phyloP scores from a whole-genome alignment of 169 alveolate species.

The Theileria equi region DNA sequence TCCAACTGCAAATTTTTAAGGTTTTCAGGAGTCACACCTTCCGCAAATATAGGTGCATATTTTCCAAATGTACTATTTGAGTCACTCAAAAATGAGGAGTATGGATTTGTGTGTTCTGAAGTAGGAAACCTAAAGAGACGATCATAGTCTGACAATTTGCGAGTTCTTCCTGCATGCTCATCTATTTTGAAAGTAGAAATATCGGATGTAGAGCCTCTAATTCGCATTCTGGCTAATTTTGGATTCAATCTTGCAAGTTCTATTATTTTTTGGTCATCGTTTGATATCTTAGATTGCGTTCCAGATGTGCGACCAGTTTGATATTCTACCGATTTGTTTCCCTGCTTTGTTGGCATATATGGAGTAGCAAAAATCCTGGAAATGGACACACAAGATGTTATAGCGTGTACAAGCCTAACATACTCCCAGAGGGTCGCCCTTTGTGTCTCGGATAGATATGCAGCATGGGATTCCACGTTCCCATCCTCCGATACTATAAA shows the following conservation, averaged over 20 bases:
- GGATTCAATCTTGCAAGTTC: slow-evolving; percentile 60
- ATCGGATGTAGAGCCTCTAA: slow-evolving; percentile 1
- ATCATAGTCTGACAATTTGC: too few species aligned
- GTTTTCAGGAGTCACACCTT: too few species aligned
- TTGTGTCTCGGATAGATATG: slow-evolving; percentile 37
- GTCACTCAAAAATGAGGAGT: too few species aligned
- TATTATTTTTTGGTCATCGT: too few species aligned
- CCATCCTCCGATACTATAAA: slow-evolving; percentile 22
- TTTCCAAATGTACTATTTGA: too few species aligned
- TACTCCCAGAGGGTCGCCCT: slow-evolving; percentile 50
- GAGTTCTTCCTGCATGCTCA: slow-evolving; percentile 14
- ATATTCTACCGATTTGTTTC: too few species aligned
- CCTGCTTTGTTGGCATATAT: too few species aligned
- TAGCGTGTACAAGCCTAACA: slow-evolving; percentile 48
- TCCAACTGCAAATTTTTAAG: slow-evolving; percentile 22
- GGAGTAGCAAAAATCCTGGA: neutral
- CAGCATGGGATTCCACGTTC: neutral
- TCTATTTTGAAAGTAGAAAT: slow-evolving; percentile 10
- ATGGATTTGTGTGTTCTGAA: too few species aligned
- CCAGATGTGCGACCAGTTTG: too few species aligned
- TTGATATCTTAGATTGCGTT: too few species aligned
- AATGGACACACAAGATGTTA: slow-evolving; percentile 6
- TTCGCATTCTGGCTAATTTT: slow-evolving; percentile 29
- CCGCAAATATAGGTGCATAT: too few species aligned
- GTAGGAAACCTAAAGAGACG: too few species aligned